phyloP scores from a whole-genome alignment of 2,329 filamentous ascomycete species.

The Exophiala sp. region DNA sequence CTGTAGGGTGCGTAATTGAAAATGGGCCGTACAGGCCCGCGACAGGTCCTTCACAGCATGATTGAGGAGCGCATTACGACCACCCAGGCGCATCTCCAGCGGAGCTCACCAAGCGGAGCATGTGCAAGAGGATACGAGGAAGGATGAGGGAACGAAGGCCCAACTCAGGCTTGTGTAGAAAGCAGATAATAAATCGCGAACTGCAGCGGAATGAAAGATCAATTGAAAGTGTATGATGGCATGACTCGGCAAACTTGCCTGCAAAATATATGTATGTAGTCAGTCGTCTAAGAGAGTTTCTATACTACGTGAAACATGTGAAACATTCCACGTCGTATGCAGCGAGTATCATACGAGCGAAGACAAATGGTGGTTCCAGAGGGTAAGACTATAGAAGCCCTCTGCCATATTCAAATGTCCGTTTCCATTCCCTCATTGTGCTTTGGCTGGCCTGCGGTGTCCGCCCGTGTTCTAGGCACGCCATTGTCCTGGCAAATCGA shows the following conservation, averaged over 20 bases:
- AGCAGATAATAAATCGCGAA: background rate
- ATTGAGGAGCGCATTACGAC: slow-evolving; percentile 19
- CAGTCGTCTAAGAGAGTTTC: no score
- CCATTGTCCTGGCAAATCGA: no score
- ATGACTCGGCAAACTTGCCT: slow-evolving; percentile 3
- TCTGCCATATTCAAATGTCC: no score
- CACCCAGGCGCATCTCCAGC: slow-evolving; percentile 28
- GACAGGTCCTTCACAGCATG: slow-evolving; percentile 20
- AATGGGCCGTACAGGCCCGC: slow-evolving; percentile 8
- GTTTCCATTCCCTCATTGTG: no score
- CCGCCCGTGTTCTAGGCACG: no score
- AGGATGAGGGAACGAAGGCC: background rate
- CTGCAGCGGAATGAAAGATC: no score
- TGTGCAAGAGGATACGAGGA: slow-evolving; percentile 1
- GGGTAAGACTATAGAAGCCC: no score
- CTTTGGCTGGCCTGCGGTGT: no score
- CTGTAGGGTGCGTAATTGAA: slow-evolving; percentile 43
- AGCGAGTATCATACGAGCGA: no score
- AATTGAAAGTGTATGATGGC: background rate
- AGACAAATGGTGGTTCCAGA: no score
- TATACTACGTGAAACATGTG: background rate
- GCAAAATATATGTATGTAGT: background rate
- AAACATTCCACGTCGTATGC: no score
- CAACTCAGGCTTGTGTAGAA: background rate
- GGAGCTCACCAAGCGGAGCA: slow-evolving; percentile 17